A percentile compares a stretch with the other conserved stretches of the same genome.
Evolutionary conservation across 768 basidiomycete genomes (phyloP).

Genomic region (Pilatotrama ljubarskyi): DNA sequence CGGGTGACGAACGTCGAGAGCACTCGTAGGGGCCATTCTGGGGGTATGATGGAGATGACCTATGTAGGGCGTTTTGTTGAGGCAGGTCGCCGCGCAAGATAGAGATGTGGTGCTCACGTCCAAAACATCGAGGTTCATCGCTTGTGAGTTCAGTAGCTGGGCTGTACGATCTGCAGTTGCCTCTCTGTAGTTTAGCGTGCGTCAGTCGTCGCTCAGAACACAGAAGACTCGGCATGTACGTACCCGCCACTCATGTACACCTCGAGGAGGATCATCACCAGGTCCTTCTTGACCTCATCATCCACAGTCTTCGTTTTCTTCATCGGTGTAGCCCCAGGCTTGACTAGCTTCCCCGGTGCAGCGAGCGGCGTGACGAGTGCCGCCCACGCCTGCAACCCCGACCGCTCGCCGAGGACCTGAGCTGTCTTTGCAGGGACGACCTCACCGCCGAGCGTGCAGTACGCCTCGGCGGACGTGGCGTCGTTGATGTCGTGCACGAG

Average conservation of each 20-base stretch:
- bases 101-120: conserved; percentile 54
- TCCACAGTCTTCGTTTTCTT: conserved; percentile 40
- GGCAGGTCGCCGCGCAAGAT: not conserved
- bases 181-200: conserved; percentile 40
- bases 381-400: conserved; percentile 55
- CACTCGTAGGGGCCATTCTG: conserved; percentile 70
- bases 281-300: conserved; percentile 50
- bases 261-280: conserved; percentile 72
- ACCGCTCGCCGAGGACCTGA: conserved; percentile 48
- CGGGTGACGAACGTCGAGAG: conserved; percentile 79
- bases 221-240: conserved; percentile 34
- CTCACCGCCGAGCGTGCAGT: conserved; percentile 79
- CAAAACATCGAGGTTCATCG: conserved; percentile 69
- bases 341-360: conserved; percentile 29
- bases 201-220: not conserved
- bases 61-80: conserved; percentile 28
- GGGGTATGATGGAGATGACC: conserved; percentile 68
- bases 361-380: conserved; percentile 42
- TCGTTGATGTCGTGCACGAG: conserved; percentile 76
- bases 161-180: conserved; percentile 59
- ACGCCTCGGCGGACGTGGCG: conserved; percentile 76
- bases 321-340: conserved; percentile 32
- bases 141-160: conserved; percentile 76
- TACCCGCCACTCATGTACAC: conserved; percentile 83
- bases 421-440: conserved; percentile 65